phyloP scores from a whole-genome alignment of 441 rosid genomes.

The Eruca vesicaria region DNA sequence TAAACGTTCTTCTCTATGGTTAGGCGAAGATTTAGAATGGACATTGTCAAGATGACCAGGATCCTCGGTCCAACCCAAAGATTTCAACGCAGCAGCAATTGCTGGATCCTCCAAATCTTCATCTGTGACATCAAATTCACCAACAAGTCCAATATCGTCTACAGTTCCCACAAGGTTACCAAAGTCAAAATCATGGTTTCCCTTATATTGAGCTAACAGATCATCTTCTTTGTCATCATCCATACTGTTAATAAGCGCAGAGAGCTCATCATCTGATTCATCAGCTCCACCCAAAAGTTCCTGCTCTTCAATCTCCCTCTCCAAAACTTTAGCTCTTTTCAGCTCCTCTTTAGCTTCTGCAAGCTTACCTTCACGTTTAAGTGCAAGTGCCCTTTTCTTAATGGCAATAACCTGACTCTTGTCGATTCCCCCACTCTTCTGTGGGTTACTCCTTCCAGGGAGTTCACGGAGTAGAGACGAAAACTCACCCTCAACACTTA shows the following conservation, averaged over 20 bases:
- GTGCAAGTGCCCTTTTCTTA: conserved; percentile 74
- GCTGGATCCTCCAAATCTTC: conserved; percentile 84
- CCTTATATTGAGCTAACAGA: conserved; percentile 41
- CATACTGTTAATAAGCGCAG: conserved; percentile 62
- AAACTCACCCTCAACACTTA: conserved; percentile 83
- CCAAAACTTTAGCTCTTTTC: conserved; percentile 83
- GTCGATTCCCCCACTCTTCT: conserved; percentile 43
- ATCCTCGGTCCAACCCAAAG: conserved; percentile 83
- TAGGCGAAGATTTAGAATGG: conserved; percentile 23
- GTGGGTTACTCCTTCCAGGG: conserved; percentile 40
- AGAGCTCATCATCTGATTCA: conserved; percentile 91
- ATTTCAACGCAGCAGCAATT: conserved; percentile 63
- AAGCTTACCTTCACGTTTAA: conserved; percentile 94
- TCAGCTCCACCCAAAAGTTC: conserved; percentile 72
- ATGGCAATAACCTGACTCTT: conserved; percentile 63
- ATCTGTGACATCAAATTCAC: conserved; percentile 79
- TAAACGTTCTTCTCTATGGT: conserved; percentile 44
- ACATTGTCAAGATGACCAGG: conserved; percentile 35
- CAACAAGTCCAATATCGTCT: conserved; percentile 54
- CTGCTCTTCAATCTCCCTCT: conserved; percentile 88
- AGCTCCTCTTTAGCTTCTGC: conserved; percentile 96
- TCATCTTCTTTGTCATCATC: conserved; percentile 61
- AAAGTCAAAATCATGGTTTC: conserved; percentile 41
- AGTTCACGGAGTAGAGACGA: conserved; percentile 70
- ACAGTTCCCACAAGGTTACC: conserved; percentile 47